A percentile compares a stretch with the other conserved stretches of the same genome.
Evolutionary conservation across 106 monocot species (phyloP).

Genomic region (Posidonia australis): DNA sequence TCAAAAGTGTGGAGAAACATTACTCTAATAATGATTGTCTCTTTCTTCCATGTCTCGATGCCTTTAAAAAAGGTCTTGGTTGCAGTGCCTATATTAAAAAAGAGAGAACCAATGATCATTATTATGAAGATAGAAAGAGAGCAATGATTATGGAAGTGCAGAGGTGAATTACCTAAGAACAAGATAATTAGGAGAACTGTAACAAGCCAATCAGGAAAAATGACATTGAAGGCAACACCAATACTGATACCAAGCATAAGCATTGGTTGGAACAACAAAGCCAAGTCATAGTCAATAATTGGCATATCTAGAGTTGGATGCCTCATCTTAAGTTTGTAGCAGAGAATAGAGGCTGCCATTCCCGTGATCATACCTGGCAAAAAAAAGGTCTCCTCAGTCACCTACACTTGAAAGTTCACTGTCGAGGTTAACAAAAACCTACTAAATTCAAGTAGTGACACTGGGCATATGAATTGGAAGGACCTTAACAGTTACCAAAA

Average conservation of each 20-base stretch:
- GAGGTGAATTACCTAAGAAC: conserved; percentile 7
- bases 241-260: conserved; percentile 21
- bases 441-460: background rate
- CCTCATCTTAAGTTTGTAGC: conserved; percentile 8
- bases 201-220: conserved; percentile 10
- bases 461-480: background rate
- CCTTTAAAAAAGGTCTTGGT: conserved; percentile 75
- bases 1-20: background rate
- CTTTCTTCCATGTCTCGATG: conserved; percentile 81
- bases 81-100: conserved; percentile 30
- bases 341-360: conserved; percentile 2
- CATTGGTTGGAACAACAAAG: conserved; percentile 19
- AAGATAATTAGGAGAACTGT: conserved; percentile 16
- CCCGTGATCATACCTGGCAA: conserved; percentile 15
- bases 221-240: conserved; percentile 14
- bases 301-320: conserved; percentile 11
- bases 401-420: too few relatives aligned
- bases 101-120: background rate
- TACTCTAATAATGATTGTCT: conserved; percentile 59
- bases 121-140: background rate
- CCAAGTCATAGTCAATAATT: conserved; percentile 13
- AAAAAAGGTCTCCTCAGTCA: background rate
- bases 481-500: too few relatives aligned
- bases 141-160: background rate
- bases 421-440: background rate